Evolutionary conservation across 352 stramenopile genomes (phyloP).

Genomic region (Globisporangium solare): DNA sequence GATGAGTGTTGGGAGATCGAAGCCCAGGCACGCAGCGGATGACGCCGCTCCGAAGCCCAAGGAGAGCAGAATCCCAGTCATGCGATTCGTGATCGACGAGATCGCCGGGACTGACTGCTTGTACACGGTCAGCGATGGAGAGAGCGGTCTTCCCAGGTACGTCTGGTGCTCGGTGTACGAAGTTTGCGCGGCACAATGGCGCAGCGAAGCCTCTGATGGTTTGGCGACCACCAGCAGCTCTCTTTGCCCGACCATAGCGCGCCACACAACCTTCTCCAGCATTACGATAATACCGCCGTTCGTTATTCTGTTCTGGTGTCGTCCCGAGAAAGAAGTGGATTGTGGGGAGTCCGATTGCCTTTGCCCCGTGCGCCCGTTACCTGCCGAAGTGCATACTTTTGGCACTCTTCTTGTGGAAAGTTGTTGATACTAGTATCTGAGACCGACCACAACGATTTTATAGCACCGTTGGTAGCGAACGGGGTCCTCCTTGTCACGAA

Average conservation of each 20-base stretch:
- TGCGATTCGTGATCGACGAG: conserved; percentile 88
- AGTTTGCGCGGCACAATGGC: background rate
- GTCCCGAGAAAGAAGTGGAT: too few relatives aligned
- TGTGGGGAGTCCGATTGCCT: too few relatives aligned
- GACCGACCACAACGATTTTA: too few relatives aligned
- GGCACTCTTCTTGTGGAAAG: too few relatives aligned
- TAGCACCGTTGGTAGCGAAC: too few relatives aligned
- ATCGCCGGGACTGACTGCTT: conserved; percentile 85
- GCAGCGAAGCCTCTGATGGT: background rate
- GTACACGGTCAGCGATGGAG: conserved; percentile 92
- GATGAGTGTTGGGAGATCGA: conserved; percentile 60
- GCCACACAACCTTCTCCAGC: conserved; percentile 6
- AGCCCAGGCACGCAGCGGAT: conserved; percentile 52
- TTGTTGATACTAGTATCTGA: too few relatives aligned
- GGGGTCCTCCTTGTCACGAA: too few relatives aligned
- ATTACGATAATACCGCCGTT: background rate
- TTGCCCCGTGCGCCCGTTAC: background rate
- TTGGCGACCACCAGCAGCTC: background rate
- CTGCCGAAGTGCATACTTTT: conserved; percentile 8
- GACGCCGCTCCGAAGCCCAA: conserved; percentile 58
- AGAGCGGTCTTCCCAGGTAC: conserved; percentile 78
- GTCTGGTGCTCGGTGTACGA: conserved; percentile 75
- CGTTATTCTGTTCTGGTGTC: background rate
- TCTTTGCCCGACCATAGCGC: background rate
- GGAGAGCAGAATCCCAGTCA: conserved; percentile 76